These are phyloP conservation scores for Penicillium concentricum DNA, from an alignment of 2,329 filamentous ascomycete genomes.

Conservation along the genomic window DNA sequence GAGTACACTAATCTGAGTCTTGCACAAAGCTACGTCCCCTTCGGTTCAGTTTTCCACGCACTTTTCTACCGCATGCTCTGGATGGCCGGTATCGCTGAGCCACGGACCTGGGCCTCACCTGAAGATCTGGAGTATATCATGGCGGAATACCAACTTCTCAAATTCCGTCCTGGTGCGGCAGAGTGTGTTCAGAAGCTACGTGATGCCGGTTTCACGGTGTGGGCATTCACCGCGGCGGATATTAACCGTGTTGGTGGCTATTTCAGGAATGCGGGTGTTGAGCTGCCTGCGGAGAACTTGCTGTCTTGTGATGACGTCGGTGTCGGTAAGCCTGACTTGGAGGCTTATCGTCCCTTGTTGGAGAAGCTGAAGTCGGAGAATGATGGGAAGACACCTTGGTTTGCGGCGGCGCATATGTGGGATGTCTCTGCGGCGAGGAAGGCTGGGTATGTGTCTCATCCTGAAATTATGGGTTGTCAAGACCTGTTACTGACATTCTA, in stretches of 20 bases:
- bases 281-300: conserved; percentile 25
- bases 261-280: conserved; percentile 24
- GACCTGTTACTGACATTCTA: background rate
- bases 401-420: conserved; percentile 34
- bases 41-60: conserved; percentile 37
- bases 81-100: conserved; percentile 41
- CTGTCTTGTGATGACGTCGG: conserved; percentile 28
- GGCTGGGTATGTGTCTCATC: conserved; percentile 20
- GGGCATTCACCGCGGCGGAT: conserved; percentile 31
- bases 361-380: conserved; percentile 17
- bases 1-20: conserved; percentile 49
- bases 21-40: conserved; percentile 39
- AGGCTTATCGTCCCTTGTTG: conserved; percentile 25
- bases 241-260: conserved; percentile 25
- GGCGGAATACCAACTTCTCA: conserved; percentile 32
- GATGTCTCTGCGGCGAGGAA: conserved; percentile 29
- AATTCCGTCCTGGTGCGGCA: conserved; percentile 36
- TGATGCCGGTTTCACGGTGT: conserved; percentile 29
- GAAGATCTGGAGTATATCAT: conserved; percentile 42
- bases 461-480: background rate
- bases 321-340: conserved; percentile 29
- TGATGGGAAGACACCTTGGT: conserved; percentile 26
- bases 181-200: conserved; percentile 40
- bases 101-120: conserved; percentile 37
- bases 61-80: conserved; percentile 48